Percentiles rank a stretch among this genome's conserved stretches.
These are phyloP conservation scores for Aquilaria sinensis DNA, from an alignment of 345 rosid species.

Conservation along the genomic window DNA sequence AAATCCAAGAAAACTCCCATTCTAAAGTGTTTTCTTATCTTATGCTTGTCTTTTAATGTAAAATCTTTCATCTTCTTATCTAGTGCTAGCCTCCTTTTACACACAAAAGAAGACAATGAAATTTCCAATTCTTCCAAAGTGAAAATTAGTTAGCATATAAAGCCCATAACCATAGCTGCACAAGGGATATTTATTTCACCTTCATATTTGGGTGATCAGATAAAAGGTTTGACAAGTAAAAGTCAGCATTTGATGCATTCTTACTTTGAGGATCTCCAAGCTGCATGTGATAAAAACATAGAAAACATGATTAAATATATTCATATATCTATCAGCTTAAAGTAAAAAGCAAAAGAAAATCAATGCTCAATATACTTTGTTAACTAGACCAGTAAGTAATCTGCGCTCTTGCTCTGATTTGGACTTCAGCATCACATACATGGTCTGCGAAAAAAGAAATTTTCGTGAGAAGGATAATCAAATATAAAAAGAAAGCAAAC, in stretches of 20 bases:
- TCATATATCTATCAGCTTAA: conserved; percentile 4
- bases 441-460: conserved; percentile 41
- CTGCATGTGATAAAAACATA: conserved; percentile 32
- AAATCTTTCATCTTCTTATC: background rate
- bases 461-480: background rate
- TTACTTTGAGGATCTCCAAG: conserved; percentile 97
- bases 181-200: conserved; percentile 29
- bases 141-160: background rate
- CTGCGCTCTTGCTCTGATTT: conserved; percentile 93
- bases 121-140: background rate
- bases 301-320: conserved; percentile 6
- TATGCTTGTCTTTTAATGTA: background rate
- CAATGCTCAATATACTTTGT: conserved; percentile 49
- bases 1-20: background rate
- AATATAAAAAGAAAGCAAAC: background rate
- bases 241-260: conserved; percentile 96
- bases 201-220: conserved; percentile 98
- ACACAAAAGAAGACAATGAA: background rate
- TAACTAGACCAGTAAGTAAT: conserved; percentile 77
- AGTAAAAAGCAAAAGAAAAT: background rate
- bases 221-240: conserved; percentile 76
- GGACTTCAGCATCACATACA: conserved; percentile 66
- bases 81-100: background rate
- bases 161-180: background rate
- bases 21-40: background rate